phyloP scores from a whole-genome alignment of 306 rosid genomes.

The Prunus davidiana region DNA sequence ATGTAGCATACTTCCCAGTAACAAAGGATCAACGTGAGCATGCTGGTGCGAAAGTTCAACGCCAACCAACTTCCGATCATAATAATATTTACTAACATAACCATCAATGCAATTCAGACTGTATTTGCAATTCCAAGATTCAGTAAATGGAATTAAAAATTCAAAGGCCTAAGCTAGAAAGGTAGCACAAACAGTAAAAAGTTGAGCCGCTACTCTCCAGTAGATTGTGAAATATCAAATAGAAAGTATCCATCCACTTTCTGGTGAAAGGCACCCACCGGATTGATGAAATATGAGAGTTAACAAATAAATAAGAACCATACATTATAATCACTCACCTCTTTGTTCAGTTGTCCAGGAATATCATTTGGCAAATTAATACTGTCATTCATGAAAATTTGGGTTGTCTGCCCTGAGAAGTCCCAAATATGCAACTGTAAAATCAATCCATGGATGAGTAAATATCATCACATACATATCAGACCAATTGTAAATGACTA shows the following conservation, averaged over 20 bases:
- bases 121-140: not conserved
- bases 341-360: constrained; percentile 45
- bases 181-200: not conserved
- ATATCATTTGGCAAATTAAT: constrained; percentile 40
- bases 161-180: not conserved
- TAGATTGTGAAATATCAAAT: not conserved
- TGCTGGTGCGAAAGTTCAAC: no score
- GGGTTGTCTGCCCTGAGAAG: constrained; percentile 81
- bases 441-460: constrained; percentile 29
- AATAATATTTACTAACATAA: no score
- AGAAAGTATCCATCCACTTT: not conserved
- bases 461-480: constrained; percentile 19
- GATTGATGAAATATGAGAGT: not conserved
- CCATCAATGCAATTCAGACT: not conserved
- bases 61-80: no score
- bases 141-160: not conserved
- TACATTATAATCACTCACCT: constrained; percentile 42
- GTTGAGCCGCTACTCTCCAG: not conserved
- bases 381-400: constrained; percentile 49
- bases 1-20: not conserved
- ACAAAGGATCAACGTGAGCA: not conserved
- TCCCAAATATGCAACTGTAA: constrained; percentile 90
- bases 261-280: not conserved
- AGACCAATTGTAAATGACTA: constrained; percentile 9
- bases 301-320: not conserved